Evolutionary conservation across 345 rosid species (phyloP), one percentile per base, ranked within the genome.

Genomic region (Anastatica hierochuntica): DNA sequence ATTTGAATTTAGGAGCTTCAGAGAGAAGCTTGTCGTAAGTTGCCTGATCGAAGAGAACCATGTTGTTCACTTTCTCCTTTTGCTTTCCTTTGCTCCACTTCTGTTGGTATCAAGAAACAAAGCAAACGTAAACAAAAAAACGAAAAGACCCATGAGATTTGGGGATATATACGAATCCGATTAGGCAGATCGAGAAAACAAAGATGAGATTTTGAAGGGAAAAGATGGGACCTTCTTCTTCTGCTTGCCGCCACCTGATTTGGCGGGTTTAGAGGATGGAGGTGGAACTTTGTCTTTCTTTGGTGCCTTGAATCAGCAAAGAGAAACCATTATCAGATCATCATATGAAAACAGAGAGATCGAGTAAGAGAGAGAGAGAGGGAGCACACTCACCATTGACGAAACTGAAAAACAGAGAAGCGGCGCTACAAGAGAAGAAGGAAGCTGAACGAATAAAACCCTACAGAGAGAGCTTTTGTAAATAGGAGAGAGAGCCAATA

Each of bases 61-160:
- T 80, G 81, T 85, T 85, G 82, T 85, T 85, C 62, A 85, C 95
- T 74, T 86, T 86, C 76, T 86, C 95, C 86, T 86, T 86, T 69
- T 86, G 95, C 77, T 86, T 83, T 62, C 90, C 92, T 65, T 86
- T 86, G 79, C 88, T 81, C 95, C 92, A 86, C 77, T 86, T 86
- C 88, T 83, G 76, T 71, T 49, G 14, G 7, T 24, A 15, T 2
- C 2, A 41, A 29, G 10, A 27, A 11, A 0, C 1, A 10, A 10
- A 44, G 5, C 1, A 21, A 23, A 14, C 2, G 0, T 7, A 30
- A 29, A 14, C 14, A 46, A 21, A 20, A 30, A n/a, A 54, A 33
- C 31, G 38, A 12, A 13, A 49, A 17, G 2, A 35, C 8, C 12
- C n/a, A n/a, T n/a, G n/a, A n/a, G n/a, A n/a, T n/a, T n/a, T n/a